Evolutionary conservation across 139 green algal genomes (phyloP), one percentile per base, ranked within the genome.

Genomic region (Protoeuglena noctilucae): DNA sequence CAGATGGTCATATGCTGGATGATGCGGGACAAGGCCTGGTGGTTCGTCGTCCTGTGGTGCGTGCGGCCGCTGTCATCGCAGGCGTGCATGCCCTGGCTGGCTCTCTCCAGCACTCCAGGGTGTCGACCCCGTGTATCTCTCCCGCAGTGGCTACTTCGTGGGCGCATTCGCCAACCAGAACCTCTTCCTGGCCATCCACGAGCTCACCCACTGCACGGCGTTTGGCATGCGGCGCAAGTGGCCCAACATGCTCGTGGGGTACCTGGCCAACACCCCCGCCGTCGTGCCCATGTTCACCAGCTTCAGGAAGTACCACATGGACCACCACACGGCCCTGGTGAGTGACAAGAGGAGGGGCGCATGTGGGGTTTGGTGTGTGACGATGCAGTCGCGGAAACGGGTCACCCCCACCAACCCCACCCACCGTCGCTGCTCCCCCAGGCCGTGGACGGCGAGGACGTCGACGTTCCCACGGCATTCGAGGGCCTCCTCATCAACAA

Each of bases 271-370:
- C 66, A 56, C 72, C 40, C 64, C 69, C 5, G 60, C 83, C 39
- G 67, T 71, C 14, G 62, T 87, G 3, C 79, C 79, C 0, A 69
- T 80, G 30, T 65, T 69, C 5, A 68, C 69, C 28, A 68, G 68
- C 31, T 87, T 87, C 51, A 47, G 72, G n/a, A 72, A 78, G 48
- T 87, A 87, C 57, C 79, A 87, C 61, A 64, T 82, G 62, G 74
- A 83, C 58, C 79, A 87, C 63, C 79, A 87, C 67, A 62, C 63
- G 6, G 69, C 74, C 67, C 40, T 81, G 62, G 68, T 71, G 51
- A 43, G 58, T n/a, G n/a, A n/a, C n/a, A n/a, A n/a, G n/a, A n/a
- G n/a, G n/a, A n/a, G n/a, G n/a, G n/a, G n/a, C n/a, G n/a, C n/a
- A n/a, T n/a, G n/a, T n/a, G n/a, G n/a, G n/a, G n/a, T n/a, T n/a